Percentiles rank a stretch among this genome's conserved stretches.
phyloP scores from a whole-genome alignment of 2,329 filamentous ascomycete species.

The Zasmidium angulare region DNA sequence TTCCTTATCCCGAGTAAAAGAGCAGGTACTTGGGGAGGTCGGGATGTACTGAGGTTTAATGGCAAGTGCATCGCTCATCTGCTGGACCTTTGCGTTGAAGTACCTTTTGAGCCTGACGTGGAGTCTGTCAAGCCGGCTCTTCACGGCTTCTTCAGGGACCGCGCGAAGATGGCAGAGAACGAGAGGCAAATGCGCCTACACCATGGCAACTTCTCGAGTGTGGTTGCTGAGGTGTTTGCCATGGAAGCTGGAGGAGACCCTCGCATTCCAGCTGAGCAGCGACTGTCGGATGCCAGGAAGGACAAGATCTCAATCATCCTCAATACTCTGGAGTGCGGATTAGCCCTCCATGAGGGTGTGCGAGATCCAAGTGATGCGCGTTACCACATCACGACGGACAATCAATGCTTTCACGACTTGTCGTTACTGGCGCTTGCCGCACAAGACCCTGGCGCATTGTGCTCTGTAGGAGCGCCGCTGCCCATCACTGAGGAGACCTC shows the following conservation, averaged over 20 bases:
- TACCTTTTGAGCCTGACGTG: conserved; percentile 33
- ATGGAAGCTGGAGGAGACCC: conserved; percentile 46
- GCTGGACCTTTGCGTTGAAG: conserved; percentile 37
- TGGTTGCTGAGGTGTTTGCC: conserved; percentile 40
- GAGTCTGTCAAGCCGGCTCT: conserved; percentile 35
- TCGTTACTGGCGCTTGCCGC: conserved; percentile 43
- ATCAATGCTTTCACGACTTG: conserved; percentile 43
- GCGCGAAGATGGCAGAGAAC: conserved; percentile 27
- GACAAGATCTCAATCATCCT: conserved; percentile 46
- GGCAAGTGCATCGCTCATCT: conserved; percentile 43
- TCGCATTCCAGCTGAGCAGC: conserved; percentile 39
- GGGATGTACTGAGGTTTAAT: conserved; percentile 40
- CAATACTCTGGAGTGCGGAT: conserved; percentile 41
- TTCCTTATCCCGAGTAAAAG: conserved; percentile 42
- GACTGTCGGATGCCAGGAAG: conserved; percentile 43
- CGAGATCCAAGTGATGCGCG: conserved; percentile 25
- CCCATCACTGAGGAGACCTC: conserved; percentile 18
- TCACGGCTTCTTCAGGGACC: conserved; percentile 36
- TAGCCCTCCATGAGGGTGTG: conserved; percentile 35
- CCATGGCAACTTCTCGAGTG: conserved; percentile 37
- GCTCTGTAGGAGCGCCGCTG: conserved; percentile 35
- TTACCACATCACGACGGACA: conserved; percentile 26
- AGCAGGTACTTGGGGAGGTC: conserved; percentile 17
- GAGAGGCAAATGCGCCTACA: conserved; percentile 26
- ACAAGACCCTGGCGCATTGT: conserved; percentile 42